Conservation (phyloP, 2,329 filamentous ascomycete genomes). For the Trichothecium roseum region DNA sequence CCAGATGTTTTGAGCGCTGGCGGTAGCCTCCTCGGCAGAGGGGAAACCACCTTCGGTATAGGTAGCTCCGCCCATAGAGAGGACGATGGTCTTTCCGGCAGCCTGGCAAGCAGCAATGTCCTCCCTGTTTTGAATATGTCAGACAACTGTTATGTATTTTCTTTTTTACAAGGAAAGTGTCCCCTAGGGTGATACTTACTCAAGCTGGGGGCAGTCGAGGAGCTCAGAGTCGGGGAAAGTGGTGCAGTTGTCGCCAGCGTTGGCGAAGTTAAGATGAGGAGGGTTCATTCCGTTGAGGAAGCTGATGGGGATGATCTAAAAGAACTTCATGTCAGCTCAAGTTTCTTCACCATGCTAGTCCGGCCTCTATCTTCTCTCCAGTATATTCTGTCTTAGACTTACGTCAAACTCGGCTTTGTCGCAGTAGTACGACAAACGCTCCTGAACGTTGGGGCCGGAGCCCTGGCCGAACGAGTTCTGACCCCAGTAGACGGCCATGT, state of each 20-base stretch:
- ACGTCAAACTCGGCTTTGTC: slow-evolving; percentile 38
- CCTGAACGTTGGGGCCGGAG: slow-evolving; percentile 34
- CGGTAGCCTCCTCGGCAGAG: slow-evolving; percentile 33
- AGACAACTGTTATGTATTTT: neutral
- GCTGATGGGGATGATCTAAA: slow-evolving; percentile 51
- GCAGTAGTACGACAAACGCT: slow-evolving; percentile 48
- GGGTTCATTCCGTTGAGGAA: slow-evolving; percentile 50
- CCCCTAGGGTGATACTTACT: slow-evolving; percentile 35
- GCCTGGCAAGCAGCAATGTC: slow-evolving; percentile 52
- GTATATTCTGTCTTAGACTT: slow-evolving; percentile 10
- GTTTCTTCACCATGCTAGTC: too few relatives aligned
- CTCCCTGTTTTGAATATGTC: slow-evolving; percentile 16
- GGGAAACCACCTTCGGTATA: slow-evolving; percentile 60
- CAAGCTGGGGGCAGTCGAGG: slow-evolving; percentile 53
- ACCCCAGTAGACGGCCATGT: slow-evolving; percentile 61
- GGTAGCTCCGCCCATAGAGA: slow-evolving; percentile 62
- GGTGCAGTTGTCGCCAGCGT: slow-evolving; percentile 51
- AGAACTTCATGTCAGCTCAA: too few relatives aligned
- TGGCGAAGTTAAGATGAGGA: slow-evolving; percentile 53
- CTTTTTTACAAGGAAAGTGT: neutral
- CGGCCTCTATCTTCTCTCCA: slow-evolving; percentile 17
- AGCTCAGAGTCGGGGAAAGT: slow-evolving; percentile 41
- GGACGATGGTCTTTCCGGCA: slow-evolving; percentile 56
- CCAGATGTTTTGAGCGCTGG: slow-evolving; percentile 56
- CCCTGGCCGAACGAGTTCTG: slow-evolving; percentile 50